Evolutionary conservation across 2,329 filamentous ascomycete species (phyloP).

Genomic region (Exophiala calicioides): DNA sequence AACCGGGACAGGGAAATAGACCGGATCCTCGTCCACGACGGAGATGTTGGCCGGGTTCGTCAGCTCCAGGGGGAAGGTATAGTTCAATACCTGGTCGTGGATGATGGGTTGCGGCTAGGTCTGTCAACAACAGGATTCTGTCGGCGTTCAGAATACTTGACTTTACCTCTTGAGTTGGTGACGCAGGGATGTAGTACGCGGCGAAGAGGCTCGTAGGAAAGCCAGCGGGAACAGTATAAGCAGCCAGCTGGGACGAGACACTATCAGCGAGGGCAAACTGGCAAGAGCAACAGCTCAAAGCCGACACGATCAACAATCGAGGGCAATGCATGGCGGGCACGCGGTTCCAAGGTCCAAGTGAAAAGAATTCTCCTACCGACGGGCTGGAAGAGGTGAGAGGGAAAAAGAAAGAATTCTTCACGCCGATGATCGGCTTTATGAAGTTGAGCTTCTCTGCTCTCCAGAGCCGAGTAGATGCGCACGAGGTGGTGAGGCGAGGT

Average conservation of each 20-base stretch:
- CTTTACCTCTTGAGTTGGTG: constrained; percentile 26
- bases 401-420: not conserved
- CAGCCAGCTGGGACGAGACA: constrained; percentile 9
- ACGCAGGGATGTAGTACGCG: constrained; percentile 29
- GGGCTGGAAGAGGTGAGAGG: too few species aligned
- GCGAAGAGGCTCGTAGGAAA: constrained; percentile 29
- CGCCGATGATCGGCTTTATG: too few species aligned
- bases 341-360: too few species aligned
- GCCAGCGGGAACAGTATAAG: constrained; percentile 28
- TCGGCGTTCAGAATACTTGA: not conserved
- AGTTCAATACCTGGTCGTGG: constrained; percentile 56
- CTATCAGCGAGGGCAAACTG: constrained; percentile 14
- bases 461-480: too few species aligned
- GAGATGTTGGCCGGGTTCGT: constrained; percentile 58
- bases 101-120: constrained; percentile 54
- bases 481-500: too few species aligned
- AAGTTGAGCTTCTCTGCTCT: too few species aligned
- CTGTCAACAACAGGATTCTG: not conserved
- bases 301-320: constrained; percentile 7
- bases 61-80: constrained; percentile 56
- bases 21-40: constrained; percentile 49
- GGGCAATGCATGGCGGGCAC: constrained; percentile 18
- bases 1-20: constrained; percentile 51
- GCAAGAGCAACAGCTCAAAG: constrained; percentile 15
- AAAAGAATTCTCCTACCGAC: too few species aligned